phyloP scores from a whole-genome alignment of 2,329 filamentous ascomycete genomes.

The Aspergillus calidoustus region DNA sequence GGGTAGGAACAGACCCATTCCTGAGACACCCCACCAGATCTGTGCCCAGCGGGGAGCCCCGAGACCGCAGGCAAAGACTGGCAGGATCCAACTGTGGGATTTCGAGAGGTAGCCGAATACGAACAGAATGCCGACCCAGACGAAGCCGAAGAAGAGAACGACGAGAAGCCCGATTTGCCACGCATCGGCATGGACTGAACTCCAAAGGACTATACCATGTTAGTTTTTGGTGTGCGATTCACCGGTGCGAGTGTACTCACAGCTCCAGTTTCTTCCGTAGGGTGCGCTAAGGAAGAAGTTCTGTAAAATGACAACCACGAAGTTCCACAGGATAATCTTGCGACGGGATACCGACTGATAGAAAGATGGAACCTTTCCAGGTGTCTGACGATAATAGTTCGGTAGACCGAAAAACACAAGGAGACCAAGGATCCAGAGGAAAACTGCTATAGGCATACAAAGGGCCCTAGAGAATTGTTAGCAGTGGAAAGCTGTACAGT shows the following conservation, averaged over 20 bases:
- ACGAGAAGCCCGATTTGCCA: slow-evolving; percentile 63
- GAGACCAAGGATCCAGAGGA: slow-evolving; percentile 62
- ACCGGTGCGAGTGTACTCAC: slow-evolving; percentile 32
- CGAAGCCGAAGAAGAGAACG: slow-evolving; percentile 53
- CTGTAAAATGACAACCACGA: slow-evolving; percentile 65
- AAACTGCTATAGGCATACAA: slow-evolving; percentile 60
- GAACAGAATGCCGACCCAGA: slow-evolving; percentile 56
- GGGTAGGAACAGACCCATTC: slow-evolving; percentile 65
- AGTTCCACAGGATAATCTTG: slow-evolving; percentile 71
- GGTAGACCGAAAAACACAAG: slow-evolving; percentile 66
- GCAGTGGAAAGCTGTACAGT: slow-evolving; percentile 4
- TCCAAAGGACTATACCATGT: slow-evolving; percentile 56
- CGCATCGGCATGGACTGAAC: slow-evolving; percentile 57
- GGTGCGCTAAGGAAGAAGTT: slow-evolving; percentile 70
- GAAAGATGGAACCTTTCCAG: slow-evolving; percentile 68
- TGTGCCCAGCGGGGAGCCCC: slow-evolving; percentile 69
- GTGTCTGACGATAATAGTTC: slow-evolving; percentile 68
- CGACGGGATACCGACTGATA: slow-evolving; percentile 65
- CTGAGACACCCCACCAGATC: slow-evolving; percentile 68
- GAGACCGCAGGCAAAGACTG: slow-evolving; percentile 69
- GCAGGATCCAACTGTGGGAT: slow-evolving; percentile 68
- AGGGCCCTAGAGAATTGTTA: slow-evolving; percentile 50
- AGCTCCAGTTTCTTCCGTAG: slow-evolving; percentile 70
- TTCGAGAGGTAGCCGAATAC: slow-evolving; percentile 62
- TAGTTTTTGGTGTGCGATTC: background rate